phyloP scores from a whole-genome alignment of 768 basidiomycete genomes.

The Trametes punicea region DNA sequence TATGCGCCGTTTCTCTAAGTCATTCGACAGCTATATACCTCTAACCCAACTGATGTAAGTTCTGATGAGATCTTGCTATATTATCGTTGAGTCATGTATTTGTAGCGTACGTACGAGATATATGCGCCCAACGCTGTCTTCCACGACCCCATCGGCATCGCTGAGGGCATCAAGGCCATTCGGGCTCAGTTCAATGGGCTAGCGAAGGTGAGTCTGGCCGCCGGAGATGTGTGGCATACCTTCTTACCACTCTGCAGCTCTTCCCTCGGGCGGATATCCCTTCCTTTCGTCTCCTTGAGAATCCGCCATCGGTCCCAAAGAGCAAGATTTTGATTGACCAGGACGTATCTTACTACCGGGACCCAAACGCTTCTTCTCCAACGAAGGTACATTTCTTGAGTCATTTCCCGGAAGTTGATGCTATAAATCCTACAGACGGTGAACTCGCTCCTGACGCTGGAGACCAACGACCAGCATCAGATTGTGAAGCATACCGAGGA shows the following conservation, averaged over 20 bases:
- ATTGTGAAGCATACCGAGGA: conserved; percentile 41
- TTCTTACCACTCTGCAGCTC: conserved; percentile 26
- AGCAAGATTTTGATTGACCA: conserved; percentile 44
- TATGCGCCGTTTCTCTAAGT: too few relatives aligned
- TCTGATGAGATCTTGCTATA: not conserved
- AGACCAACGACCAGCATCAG: conserved; percentile 36
- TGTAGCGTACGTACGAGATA: conserved; percentile 41
- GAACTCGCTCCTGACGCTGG: conserved; percentile 42
- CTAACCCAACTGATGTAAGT: conserved; percentile 36
- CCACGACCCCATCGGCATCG: conserved; percentile 45
- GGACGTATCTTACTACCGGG: conserved; percentile 44
- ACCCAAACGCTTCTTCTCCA: conserved; percentile 35
- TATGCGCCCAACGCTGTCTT: conserved; percentile 42
- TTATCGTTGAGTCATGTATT: not conserved
- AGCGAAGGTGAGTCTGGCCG: conserved; percentile 33
- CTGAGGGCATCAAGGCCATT: conserved; percentile 38
- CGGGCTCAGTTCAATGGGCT: conserved; percentile 44
- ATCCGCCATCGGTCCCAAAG: conserved; percentile 35
- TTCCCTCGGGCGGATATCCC: conserved; percentile 43
- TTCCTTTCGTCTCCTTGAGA: conserved; percentile 40
- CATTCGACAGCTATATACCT: conserved; percentile 39
- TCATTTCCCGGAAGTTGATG: not conserved
- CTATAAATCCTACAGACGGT: conserved; percentile 25
- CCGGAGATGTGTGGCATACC: not conserved
- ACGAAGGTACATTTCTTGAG: conserved; percentile 34